Conservation (phyloP, 257 asterid species). For the Solanum ahanhuiri region DNA sequence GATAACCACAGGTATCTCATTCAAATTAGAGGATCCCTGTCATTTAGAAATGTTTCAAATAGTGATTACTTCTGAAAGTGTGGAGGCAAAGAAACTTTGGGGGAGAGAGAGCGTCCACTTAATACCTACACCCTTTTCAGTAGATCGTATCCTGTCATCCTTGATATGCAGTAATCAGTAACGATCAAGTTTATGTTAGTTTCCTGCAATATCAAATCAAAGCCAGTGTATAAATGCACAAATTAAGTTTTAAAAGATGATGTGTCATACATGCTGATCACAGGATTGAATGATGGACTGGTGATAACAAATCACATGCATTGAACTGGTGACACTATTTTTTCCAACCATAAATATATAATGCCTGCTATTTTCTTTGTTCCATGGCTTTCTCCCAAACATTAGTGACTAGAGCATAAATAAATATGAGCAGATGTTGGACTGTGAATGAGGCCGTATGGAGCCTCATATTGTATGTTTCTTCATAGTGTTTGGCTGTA, state of each 20-base stretch:
- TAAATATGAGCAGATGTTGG: neutral
- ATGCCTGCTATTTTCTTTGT: neutral
- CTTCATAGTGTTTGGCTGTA: neutral
- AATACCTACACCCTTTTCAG: constrained; percentile 31
- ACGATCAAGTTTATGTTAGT: constrained; percentile 21
- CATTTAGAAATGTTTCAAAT: neutral
- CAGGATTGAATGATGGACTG: neutral
- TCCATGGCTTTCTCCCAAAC: neutral
- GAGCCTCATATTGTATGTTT: neutral
- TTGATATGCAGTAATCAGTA: constrained; percentile 38
- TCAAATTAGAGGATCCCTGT: constrained; percentile 31
- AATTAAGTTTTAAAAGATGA: neutral
- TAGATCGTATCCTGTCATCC: constrained; percentile 39
- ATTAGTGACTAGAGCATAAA: neutral
- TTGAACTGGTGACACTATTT: neutral
- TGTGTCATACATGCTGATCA: neutral
- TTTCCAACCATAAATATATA: neutral
- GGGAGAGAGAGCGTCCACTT: neutral
- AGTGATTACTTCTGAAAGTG: neutral
- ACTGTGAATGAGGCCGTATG: neutral
- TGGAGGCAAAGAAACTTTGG: neutral
- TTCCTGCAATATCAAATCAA: constrained; percentile 3
- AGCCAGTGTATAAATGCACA: neutral
- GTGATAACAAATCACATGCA: neutral
- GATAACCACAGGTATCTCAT: constrained; percentile 25